Evolutionary conservation across 2,329 filamentous ascomycete species (phyloP).

Genomic region (Cytospora leucostoma): DNA sequence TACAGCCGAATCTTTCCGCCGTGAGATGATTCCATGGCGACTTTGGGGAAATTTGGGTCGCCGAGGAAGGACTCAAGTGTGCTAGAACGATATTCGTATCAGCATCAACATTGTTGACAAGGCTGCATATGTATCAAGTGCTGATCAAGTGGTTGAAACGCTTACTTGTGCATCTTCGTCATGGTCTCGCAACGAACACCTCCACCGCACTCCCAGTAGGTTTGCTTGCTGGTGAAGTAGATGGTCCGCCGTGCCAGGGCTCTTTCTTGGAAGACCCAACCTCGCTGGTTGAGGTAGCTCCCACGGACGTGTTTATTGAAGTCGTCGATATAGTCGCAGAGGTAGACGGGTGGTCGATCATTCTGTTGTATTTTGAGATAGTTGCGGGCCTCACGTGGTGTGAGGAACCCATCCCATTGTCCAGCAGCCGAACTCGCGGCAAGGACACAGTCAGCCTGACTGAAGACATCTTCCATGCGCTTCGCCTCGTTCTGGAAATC

Average conservation of each 20-base stretch:
- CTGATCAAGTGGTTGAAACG: background rate
- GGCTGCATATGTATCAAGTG: too few relatives aligned
- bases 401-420: slow-evolving; percentile 32
- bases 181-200: slow-evolving; percentile 41
- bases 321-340: slow-evolving; percentile 37
- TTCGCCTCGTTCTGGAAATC: slow-evolving; percentile 32
- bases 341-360: slow-evolving; percentile 28
- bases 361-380: slow-evolving; percentile 15
- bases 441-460: slow-evolving; percentile 34
- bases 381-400: slow-evolving; percentile 4
- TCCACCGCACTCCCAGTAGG: slow-evolving; percentile 43
- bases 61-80: slow-evolving; percentile 31
- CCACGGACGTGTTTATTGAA: slow-evolving; percentile 39
- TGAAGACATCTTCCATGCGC: slow-evolving; percentile 35
- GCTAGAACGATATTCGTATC: background rate
- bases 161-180: slow-evolving; percentile 39
- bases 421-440: slow-evolving; percentile 29
- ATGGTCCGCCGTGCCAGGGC: slow-evolving; percentile 41
- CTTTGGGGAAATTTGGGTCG: slow-evolving; percentile 34
- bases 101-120: background rate
- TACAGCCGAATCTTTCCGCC: slow-evolving; percentile 30
- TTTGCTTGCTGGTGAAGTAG: slow-evolving; percentile 40
- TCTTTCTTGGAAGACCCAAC: slow-evolving; percentile 46
- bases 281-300: slow-evolving; percentile 37
- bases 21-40: slow-evolving; percentile 7